A percentile compares a stretch with the other conserved stretches of the same genome.
Evolutionary conservation across 495 filamentous ascomycete species (phyloP).

Genomic region (Hypoxylon fragiforme): DNA sequence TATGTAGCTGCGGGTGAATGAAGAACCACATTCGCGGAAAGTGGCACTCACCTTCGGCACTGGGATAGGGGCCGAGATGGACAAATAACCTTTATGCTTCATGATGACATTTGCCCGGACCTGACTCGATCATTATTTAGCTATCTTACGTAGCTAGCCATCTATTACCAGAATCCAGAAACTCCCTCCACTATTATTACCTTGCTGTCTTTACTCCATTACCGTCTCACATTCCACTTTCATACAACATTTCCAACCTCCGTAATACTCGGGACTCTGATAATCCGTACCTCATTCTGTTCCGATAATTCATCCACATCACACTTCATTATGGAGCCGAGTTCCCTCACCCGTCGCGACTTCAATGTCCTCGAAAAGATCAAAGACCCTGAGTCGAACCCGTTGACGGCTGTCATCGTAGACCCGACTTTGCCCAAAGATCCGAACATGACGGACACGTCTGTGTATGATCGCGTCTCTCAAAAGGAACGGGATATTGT

Average conservation of each 20-base stretch:
- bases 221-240: neutral
- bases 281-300: too few relatives aligned
- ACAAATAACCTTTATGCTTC: conserved; percentile 3
- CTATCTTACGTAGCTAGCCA: too few relatives aligned
- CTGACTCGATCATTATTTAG: too few relatives aligned
- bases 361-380: conserved; percentile 73
- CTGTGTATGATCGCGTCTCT: conserved; percentile 43
- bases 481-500: conserved; percentile 54
- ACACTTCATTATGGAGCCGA: conserved; percentile 46
- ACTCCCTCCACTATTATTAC: neutral
- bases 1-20: conserved; percentile 16
- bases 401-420: conserved; percentile 55
- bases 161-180: too few relatives aligned
- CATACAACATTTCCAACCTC: neutral
- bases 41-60: conserved; percentile 15
- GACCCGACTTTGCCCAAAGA: conserved; percentile 62
- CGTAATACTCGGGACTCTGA: too few relatives aligned
- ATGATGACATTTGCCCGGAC: neutral
- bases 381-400: conserved; percentile 75
- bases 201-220: neutral
- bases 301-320: too few relatives aligned
- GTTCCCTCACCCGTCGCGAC: conserved; percentile 69
- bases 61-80: conserved; percentile 24
- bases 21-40: conserved; percentile 1
- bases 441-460: conserved; percentile 54